Evolutionary conservation across 495 filamentous ascomycete species (phyloP).

Genomic region (Symbiotaphrina buchneri): DNA sequence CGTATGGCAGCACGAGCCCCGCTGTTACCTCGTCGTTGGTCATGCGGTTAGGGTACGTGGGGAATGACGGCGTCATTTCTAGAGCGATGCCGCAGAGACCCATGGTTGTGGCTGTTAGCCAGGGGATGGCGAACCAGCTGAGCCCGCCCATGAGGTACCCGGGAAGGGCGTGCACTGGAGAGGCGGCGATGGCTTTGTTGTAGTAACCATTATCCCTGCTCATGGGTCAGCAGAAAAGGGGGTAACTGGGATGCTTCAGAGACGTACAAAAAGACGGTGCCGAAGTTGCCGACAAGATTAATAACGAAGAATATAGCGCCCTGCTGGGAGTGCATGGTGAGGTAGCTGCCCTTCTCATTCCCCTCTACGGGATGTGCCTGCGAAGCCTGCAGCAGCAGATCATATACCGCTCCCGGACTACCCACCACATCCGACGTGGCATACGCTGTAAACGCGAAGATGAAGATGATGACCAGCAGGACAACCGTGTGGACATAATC

Average conservation of each 20-base stretch:
- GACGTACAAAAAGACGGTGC: slow-evolving; percentile 64
- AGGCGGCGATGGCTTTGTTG: slow-evolving; percentile 90
- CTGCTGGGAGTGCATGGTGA: slow-evolving; percentile 75
- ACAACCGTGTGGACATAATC: slow-evolving; percentile 77
- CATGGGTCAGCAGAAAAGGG: slow-evolving; percentile 6
- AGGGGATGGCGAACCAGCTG: slow-evolving; percentile 90
- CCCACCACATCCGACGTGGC: slow-evolving; percentile 55
- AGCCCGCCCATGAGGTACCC: slow-evolving; percentile 85
- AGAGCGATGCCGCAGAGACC: slow-evolving; percentile 74
- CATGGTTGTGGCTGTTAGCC: slow-evolving; percentile 84
- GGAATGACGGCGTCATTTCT: slow-evolving; percentile 52
- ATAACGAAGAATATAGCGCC: slow-evolving; percentile 94
- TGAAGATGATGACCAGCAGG: slow-evolving; percentile 70
- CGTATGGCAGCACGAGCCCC: slow-evolving; percentile 73
- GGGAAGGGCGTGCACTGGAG: slow-evolving; percentile 70
- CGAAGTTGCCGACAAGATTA: slow-evolving; percentile 69
- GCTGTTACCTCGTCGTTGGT: slow-evolving; percentile 53
- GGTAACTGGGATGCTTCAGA: slow-evolving; percentile 12
- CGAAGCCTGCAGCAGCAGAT: slow-evolving; percentile 50
- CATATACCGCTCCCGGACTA: slow-evolving; percentile 62
- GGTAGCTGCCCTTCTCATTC: slow-evolving; percentile 66
- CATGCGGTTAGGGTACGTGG: slow-evolving; percentile 53
- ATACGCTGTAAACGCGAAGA: slow-evolving; percentile 77
- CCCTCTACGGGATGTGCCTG: slow-evolving; percentile 56
- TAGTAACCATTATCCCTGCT: slow-evolving; percentile 36